Evolutionary conservation across 257 asterid genomes (phyloP).

Genomic region (Scutellaria minor): DNA sequence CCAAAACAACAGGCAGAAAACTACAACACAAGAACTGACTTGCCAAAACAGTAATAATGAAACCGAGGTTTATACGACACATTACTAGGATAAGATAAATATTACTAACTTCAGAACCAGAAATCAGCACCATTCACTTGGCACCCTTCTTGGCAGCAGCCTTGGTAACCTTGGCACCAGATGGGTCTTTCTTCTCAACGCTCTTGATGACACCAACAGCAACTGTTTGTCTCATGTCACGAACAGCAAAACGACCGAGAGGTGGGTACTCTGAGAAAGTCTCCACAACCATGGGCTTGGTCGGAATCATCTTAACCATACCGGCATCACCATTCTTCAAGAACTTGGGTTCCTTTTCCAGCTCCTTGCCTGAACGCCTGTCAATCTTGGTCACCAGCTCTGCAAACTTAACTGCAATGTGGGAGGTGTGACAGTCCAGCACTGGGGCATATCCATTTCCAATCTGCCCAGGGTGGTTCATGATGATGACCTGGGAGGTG

Average conservation of each 20-base stretch:
- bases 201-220: conserved; percentile 25
- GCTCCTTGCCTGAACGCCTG: conserved; percentile 57
- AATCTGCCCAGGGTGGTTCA: conserved; percentile 78
- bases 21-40: background rate
- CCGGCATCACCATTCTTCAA: conserved; percentile 72
- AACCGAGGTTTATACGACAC: background rate
- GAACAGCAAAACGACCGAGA: conserved; percentile 56
- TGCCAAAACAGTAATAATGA: background rate
- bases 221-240: conserved; percentile 53
- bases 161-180: conserved; percentile 37
- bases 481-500: conserved; percentile 67
- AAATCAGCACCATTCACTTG: conserved; percentile 11
- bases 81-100: background rate
- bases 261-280: conserved; percentile 57
- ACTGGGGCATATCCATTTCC: conserved; percentile 73
- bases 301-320: conserved; percentile 57
- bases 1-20: background rate
- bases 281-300: conserved; percentile 64
- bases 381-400: conserved; percentile 63
- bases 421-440: conserved; percentile 69
- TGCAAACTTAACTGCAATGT: conserved; percentile 67
- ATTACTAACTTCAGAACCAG: background rate
- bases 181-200: conserved; percentile 43
- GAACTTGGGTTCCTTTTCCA: conserved; percentile 73
- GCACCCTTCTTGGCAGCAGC: conserved; percentile 83